phyloP scores from a whole-genome alignment of 1,139 yeast species.

The Candida dubliniensis region DNA sequence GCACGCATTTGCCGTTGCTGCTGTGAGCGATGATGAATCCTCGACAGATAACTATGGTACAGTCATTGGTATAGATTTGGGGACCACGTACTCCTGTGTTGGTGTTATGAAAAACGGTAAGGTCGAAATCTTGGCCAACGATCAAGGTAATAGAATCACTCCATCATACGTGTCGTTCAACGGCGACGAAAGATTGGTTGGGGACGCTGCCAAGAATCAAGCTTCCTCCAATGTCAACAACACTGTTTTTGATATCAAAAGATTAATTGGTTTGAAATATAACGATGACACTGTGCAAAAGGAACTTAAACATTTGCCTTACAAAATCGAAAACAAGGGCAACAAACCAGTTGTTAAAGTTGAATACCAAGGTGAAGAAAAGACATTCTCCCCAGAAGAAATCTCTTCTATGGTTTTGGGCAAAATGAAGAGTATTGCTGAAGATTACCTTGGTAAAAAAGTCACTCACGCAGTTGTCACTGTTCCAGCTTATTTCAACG shows the following conservation, averaged over 20 bases:
- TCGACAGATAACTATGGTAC: constrained; percentile 67
- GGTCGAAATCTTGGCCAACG: constrained; percentile 90
- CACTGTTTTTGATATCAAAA: constrained; percentile 83
- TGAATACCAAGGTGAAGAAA: constrained; percentile 63
- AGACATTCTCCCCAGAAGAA: constrained; percentile 84
- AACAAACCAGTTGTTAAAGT: constrained; percentile 84
- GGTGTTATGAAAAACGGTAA: constrained; percentile 92
- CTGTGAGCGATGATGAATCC: constrained; percentile 35
- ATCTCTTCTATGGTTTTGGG: constrained; percentile 88
- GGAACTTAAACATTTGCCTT: constrained; percentile 83
- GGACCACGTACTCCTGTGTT: constrained; percentile 88
- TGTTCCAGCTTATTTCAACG: constrained; percentile 97
- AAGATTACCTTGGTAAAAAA: constrained; percentile 83
- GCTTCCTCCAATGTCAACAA: constrained; percentile 79
- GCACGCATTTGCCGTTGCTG: constrained; percentile 24
- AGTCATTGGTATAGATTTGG: constrained; percentile 85
- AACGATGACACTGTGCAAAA: constrained; percentile 75
- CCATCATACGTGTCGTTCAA: constrained; percentile 90
- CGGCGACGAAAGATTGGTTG: constrained; percentile 83
- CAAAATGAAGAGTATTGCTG: constrained; percentile 92
- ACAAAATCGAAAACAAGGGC: constrained; percentile 60
- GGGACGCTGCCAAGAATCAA: constrained; percentile 95
- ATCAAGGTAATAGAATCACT: constrained; percentile 94
- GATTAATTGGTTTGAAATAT: constrained; percentile 80
- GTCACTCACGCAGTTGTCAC: constrained; percentile 95